Evolutionary conservation across 139 green algal genomes (phyloP), one percentile per base, ranked within the genome.

Genomic region (Chlamydomonas incerta): DNA sequence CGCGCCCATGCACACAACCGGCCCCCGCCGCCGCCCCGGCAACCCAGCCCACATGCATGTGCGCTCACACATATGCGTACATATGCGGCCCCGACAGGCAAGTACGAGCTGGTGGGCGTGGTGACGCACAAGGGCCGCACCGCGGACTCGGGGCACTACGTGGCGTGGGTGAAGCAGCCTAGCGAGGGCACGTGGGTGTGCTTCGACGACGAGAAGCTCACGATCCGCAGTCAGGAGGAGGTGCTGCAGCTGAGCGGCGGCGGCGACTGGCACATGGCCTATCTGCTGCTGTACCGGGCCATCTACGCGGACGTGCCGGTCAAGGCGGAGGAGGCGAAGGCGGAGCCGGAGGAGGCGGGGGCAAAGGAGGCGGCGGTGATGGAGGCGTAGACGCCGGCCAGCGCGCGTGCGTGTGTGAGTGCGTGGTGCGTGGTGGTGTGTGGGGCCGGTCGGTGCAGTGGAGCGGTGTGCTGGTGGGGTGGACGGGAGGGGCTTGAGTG

Each of bases 41-140:
- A n/a, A n/a, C n/a, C n/a, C n/a, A n/a, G n/a, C n/a, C n/a, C n/a
- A n/a, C n/a, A n/a, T n/a, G n/a, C n/a, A n/a, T n/a, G n/a, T n/a
- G n/a, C n/a, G n/a, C n/a, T n/a, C n/a, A n/a, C n/a, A n/a, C n/a
- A n/a, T n/a, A n/a, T n/a, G n/a, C n/a, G n/a, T n/a, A n/a, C n/a
- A n/a, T n/a, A n/a, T n/a, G n/a, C n/a, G n/a, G n/a, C n/a, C n/a
- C n/a, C n/a, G n/a, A n/a, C 97, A 92, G 97, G 97, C 34, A 89
- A 93, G 65, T 99, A 99, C 91, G 95, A 99, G 73, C 91, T 99
- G 52, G 76, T 91, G 20, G 95, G 93, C 1, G 93, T 99, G 70
- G 91, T 99, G 29, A 99, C 98, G 21, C 98, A 99, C 95, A 99
- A 99, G 92, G 98, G 98, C 8, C 94, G 98, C 77, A 97, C 88